Base-by-base conservation (phyloP, 1,284 basidiomycete species). In the Heliocybe sulcata region DNA sequence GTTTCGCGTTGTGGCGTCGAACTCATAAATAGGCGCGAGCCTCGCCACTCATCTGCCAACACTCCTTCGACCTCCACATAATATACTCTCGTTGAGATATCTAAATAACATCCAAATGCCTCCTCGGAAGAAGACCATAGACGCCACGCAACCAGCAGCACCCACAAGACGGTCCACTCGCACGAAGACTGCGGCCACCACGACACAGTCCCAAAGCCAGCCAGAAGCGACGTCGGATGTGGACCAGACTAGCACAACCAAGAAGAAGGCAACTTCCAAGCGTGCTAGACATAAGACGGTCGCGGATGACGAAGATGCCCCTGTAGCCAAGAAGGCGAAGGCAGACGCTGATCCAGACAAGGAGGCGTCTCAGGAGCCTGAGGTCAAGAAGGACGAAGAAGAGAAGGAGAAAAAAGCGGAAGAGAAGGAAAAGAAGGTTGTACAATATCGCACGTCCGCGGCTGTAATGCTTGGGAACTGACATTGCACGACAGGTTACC, bases 251-350 rank as follows among this genome's bases (percentile, higher is more conserved):
- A 66, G 54, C 54, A 54, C 20, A 56, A 55, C 35, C 45, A 57
- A 31, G 45, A 53, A 35, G 42, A 65, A 58, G 52, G 33, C 33
- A 35, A 16, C 33, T 9, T 57, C 53, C 58, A 65, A 45, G 64
- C 52, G 49, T 12, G 61, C 63, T 10, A 63, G 62, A 35, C 65
- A 69, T 16, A 61, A 64, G 3, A 60, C 60, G 20, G 61, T 59
- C 14, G 67, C 62, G 2, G 63, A 58, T 38, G 59, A 60, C 33
- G 33, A 35, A 16, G 9, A 54, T 59, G 45, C 57, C 45, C 66
- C 71, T 26, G 65, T 62, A 3, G 68, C 60, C 58, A 76, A 74
- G 61, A 77, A 73, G 61, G 63, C 66, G 1, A 76, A 73, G 62
- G 56, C 56, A 22, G 55, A 48, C 22, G 12, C 47, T 6, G 45